A percentile compares a stretch with the other conserved stretches of the same genome.
Conservation (phyloP, 202 grass and related monocot species). For the Dendrocalamus latiflorus region DNA sequence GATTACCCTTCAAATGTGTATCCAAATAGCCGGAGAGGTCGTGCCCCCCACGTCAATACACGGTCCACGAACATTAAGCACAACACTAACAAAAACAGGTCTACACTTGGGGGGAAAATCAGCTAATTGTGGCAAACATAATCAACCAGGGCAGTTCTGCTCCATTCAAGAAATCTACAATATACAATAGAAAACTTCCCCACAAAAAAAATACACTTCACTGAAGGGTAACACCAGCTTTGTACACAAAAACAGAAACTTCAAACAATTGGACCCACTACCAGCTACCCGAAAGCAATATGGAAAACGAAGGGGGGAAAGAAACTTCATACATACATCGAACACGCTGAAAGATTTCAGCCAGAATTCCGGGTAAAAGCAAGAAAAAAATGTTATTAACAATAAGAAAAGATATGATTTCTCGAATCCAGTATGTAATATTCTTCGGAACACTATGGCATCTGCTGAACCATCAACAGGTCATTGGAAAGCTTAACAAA, state of each 20-base stretch:
- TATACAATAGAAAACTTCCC: conserved; percentile 10
- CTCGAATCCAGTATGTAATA: neutral
- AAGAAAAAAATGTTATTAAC: conserved; percentile 16
- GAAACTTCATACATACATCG: neutral
- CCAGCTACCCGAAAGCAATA: neutral
- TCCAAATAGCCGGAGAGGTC: neutral
- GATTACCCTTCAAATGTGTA: neutral
- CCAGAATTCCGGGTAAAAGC: neutral
- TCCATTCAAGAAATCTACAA: neutral
- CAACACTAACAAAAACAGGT: neutral
- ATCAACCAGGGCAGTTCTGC: neutral
- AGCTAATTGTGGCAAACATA: neutral
- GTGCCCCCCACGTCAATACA: neutral
- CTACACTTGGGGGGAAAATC: neutral
- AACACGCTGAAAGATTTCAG: neutral
- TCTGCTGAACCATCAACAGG: neutral
- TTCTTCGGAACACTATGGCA: neutral
- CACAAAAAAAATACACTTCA: neutral
- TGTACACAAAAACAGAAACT: conserved; percentile 16
- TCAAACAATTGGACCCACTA: neutral
- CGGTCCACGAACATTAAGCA: neutral
- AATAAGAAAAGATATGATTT: neutral
- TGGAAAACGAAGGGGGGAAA: neutral
- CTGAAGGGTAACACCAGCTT: neutral
- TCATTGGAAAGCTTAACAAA: conserved; percentile 1